These are phyloP conservation scores for Boletus sp. DNA, from an alignment of 768 basidiomycete species.

Conservation along the genomic window DNA sequence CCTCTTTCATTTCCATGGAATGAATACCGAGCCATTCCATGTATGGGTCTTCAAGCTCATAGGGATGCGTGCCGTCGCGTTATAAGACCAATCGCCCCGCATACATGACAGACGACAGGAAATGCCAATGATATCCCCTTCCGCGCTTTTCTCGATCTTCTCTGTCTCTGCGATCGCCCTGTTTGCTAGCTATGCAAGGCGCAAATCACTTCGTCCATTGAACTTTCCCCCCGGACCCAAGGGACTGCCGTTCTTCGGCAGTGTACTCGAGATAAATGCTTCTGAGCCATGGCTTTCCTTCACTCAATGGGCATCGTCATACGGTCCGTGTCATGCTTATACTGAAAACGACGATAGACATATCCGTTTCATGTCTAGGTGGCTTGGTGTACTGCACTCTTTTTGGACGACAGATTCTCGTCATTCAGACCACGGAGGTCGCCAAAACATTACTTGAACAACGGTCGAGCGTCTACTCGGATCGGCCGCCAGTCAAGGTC, in stretches of 20 bases:
- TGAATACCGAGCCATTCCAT: constrained; percentile 8
- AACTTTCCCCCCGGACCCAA: constrained; percentile 31
- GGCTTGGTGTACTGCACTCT: constrained; percentile 31
- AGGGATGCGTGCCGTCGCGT: neutral
- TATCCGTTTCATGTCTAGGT: constrained; percentile 18
- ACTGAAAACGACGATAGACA: neutral
- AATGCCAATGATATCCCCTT: constrained; percentile 8
- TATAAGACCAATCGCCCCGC: constrained; percentile 13
- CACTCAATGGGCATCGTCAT: constrained; percentile 28
- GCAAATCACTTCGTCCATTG: constrained; percentile 1
- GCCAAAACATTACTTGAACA: constrained; percentile 38
- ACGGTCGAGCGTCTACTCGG: constrained; percentile 38
- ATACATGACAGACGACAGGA: neutral
- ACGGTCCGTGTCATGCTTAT: constrained; percentile 18
- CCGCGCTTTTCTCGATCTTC: constrained; percentile 6
- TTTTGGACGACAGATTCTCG: constrained; percentile 33
- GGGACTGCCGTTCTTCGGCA: constrained; percentile 32
- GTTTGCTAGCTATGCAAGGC: constrained; percentile 9
- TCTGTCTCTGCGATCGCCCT: constrained; percentile 9
- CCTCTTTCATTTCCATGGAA: constrained; percentile 9
- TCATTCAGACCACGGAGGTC: constrained; percentile 31
- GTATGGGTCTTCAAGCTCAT: neutral
- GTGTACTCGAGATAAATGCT: constrained; percentile 23
- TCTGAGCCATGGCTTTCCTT: constrained; percentile 34
- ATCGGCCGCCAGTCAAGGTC: constrained; percentile 33